phyloP scores from a whole-genome alignment of 805 yeast genomes.

The Grigorovia jiainica region DNA sequence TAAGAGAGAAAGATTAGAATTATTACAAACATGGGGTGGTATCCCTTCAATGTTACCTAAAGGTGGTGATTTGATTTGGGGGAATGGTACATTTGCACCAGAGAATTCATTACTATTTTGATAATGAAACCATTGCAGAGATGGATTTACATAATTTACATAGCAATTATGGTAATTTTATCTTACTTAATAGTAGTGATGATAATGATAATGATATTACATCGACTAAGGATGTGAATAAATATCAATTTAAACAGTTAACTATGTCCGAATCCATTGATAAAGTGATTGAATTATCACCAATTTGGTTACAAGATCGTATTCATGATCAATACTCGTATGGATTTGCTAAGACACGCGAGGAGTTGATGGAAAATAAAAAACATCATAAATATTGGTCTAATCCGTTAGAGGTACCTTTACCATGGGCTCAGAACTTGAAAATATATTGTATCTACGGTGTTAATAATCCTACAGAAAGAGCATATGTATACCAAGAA shows the following conservation, averaged over 20 bases:
- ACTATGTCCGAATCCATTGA: conserved; percentile 65
- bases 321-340: conserved; percentile 63
- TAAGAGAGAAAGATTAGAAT: conserved; percentile 75
- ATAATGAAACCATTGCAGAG: no score
- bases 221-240: background rate
- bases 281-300: conserved; percentile 52
- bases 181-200: conserved; percentile 38
- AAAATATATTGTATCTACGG: conserved; percentile 87
- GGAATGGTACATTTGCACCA: conserved; percentile 64
- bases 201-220: conserved; percentile 28
- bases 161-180: conserved; percentile 70
- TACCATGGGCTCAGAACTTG: conserved; percentile 91
- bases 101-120: conserved; percentile 41
- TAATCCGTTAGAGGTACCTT: conserved; percentile 87
- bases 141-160: no score
- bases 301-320: conserved; percentile 65
- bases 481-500: conserved; percentile 71
- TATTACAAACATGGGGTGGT: conserved; percentile 84
- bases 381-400: conserved; percentile 75
- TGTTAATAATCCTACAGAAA: conserved; percentile 92
- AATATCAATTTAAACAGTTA: conserved; percentile 20
- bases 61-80: conserved; percentile 91
- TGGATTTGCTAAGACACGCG: conserved; percentile 56
- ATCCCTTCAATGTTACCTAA: conserved; percentile 93
- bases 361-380: conserved; percentile 57